Evolutionary conservation across 1,284 basidiomycete genomes (phyloP), one percentile per base, ranked within the genome.

Genomic region (Cerrena zonata): DNA sequence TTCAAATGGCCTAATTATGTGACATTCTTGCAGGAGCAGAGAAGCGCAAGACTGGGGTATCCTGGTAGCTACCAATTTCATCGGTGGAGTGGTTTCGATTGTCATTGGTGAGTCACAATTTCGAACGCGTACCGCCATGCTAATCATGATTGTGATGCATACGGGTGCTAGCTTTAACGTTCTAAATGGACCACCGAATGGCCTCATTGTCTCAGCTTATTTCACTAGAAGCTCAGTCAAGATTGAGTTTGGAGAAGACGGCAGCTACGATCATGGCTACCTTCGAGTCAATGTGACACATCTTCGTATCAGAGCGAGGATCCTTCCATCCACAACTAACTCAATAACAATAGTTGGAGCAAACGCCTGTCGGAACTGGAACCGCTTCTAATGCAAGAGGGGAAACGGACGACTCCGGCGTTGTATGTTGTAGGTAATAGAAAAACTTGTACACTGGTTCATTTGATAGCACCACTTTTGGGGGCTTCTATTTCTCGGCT

Each of bases 1-100:
- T 75, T 99, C 49, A 99, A 99, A 69, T 99, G 96, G 96, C 95
- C 95, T 11, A 99, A 99, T 63, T 96, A 99, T 63, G 73, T 99
- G 98, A 98, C 62, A 87, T 84, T 2, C 76, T 80, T 34, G 67
- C 80, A 11, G 73, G 71, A 1, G 71, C 72, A 5, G 72, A 71
- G 18, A 77, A 73, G 58, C 85, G 73, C 63, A 97, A 97, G 68
- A 71, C 95, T 27, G 92, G 91, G 95, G 96, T 0, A 89, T 98
- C 22, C 73, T 99, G 19, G 91, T 99, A 43, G 95, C 90, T 60
- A 93, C 91, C 13, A 90, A 81, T 59, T 95, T 91, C 59, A 72
- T 76, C 15, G 80, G 81, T 2, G 84, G 83, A 0, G 75, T 79
- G 45, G 87, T 87, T 49, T 82, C 89, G 42, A 71, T 97, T 37